Percentiles rank a stretch among this genome's conserved stretches.
Evolutionary conservation across 169 alveolate genomes (phyloP).

Genomic region (Perkinsus chesapeaki): DNA sequence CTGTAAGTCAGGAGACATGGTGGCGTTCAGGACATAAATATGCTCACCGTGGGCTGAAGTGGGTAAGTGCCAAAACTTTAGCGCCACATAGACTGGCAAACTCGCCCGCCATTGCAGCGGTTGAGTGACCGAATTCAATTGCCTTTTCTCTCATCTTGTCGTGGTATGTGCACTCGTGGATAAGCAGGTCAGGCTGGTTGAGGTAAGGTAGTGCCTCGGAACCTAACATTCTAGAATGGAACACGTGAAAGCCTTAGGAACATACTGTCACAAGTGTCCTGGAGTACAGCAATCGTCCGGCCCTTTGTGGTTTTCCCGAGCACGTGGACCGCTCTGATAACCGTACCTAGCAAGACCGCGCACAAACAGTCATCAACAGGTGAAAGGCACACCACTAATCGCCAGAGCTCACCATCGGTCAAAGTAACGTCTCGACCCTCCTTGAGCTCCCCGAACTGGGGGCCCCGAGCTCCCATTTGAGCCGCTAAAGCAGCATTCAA

Average conservation of each 20-base stretch:
- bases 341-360: too few relatives aligned
- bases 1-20: neutral
- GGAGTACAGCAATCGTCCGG: neutral
- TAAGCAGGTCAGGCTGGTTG: neutral
- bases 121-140: neutral
- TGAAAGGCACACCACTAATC: neutral
- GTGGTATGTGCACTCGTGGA: neutral
- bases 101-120: conserved; percentile 6
- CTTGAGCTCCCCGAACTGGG: neutral
- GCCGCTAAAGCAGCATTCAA: neutral
- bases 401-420: neutral
- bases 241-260: neutral
- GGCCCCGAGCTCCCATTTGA: neutral
- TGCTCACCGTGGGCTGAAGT: conserved; percentile 1
- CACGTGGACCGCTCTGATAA: neutral
- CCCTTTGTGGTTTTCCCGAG: neutral
- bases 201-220: neutral
- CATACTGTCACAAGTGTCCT: neutral
- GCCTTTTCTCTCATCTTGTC: neutral
- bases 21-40: neutral
- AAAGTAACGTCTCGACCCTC: neutral
- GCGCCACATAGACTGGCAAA: neutral
- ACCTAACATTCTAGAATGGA: neutral
- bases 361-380: neutral
- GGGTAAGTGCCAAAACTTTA: neutral